A percentile compares a stretch with the other conserved stretches of the same genome.
These are phyloP conservation scores for Fusarium redolens DNA, from an alignment of 2,329 filamentous ascomycete genomes.

Conservation along the genomic window DNA sequence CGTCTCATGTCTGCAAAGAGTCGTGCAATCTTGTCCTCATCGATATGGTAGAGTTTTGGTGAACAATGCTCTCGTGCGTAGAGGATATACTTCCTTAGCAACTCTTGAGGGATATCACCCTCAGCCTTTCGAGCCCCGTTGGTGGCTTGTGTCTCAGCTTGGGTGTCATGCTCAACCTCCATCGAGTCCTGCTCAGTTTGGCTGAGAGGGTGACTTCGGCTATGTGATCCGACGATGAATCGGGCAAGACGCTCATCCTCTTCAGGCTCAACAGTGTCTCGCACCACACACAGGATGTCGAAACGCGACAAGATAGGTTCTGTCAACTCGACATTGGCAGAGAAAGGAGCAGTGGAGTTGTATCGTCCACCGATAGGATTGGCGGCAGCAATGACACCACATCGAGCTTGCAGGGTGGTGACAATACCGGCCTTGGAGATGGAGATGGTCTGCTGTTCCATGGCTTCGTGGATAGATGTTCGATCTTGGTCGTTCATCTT, in stretches of 20 bases:
- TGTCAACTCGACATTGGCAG: conserved; percentile 94
- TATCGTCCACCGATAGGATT: conserved; percentile 97
- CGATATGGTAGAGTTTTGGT: conserved; percentile 96
- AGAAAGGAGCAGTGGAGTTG: conserved; percentile 95
- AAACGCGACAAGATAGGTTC: conserved; percentile 98
- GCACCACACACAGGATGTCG: conserved; percentile 94
- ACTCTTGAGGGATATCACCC: conserved; percentile 87
- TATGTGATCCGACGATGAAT: conserved; percentile 95
- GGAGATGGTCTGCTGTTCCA: conserved; percentile 99
- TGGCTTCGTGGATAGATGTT: conserved; percentile 98
- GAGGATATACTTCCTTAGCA: conserved; percentile 95
- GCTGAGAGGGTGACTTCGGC: conserved; percentile 81
- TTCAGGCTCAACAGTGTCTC: conserved; percentile 90
- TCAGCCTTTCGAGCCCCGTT: conserved; percentile 48
- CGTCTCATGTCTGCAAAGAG: conserved; percentile 96
- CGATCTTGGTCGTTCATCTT: conserved; percentile 99
- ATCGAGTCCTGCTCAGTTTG: conserved; percentile 66
- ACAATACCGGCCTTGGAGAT: conserved; percentile 99
- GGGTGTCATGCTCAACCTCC: conserved; percentile 70
- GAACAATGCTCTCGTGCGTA: conserved; percentile 90
- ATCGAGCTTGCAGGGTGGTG: conserved; percentile 94
- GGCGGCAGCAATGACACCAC: conserved; percentile 94
- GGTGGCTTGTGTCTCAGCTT: conserved; percentile 51
- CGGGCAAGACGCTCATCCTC: conserved; percentile 94
- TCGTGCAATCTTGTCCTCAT: conserved; percentile 94